Base-by-base conservation (phyloP, 108 stramenopile species). In the Nitzschia sp. region DNA sequence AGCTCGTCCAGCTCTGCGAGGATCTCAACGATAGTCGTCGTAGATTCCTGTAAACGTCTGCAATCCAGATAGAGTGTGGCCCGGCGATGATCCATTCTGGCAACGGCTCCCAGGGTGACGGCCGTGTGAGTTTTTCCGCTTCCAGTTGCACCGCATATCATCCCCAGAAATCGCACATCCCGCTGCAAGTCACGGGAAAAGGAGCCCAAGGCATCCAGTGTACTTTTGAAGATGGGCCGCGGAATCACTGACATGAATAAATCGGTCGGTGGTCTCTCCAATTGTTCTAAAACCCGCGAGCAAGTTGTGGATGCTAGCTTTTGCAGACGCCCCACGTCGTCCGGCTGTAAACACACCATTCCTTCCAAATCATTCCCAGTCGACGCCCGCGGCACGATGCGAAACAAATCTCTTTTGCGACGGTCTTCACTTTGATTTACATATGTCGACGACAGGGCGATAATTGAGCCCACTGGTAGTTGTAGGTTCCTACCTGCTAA, bases 71-170 rank as follows among this genome's bases (percentile, higher is more conserved):
- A 91, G 3, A 87, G 58, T 28, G 68, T 71, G 17, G 80, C 69
- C 50, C 64, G 45, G 5, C 45, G 58, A 15, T 65, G 41, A 11
- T 68, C 45, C 19, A 73, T 21, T 28, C 80, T 73, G 25, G 69
- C 31, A 26, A 63, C 46, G 15, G 83, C 69, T 16, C 85, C 87
- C 33, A 86, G 41, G 22, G 80, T 19, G 17, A 88, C 56, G 9
- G 85, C 76, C 26, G 46, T 50, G 61, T 85, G 77, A n/a, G 86
- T 88, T 66, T 92, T 92, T n/a, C 94, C 94, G 31, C 75, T 75
- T 23, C 94, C 94, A 33, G 45, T 76, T 4, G 71, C 74, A 16
- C 94, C 91, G 16, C 30, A 46, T 3, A 83, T 26, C 11, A 75
- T 47, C n/a, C 66, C 45, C 25, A 64, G 31, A 45, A 22, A 52